Evolutionary conservation across 1,284 basidiomycete genomes (phyloP).

Genomic region (Cutaneotrichosporon sp.): DNA sequence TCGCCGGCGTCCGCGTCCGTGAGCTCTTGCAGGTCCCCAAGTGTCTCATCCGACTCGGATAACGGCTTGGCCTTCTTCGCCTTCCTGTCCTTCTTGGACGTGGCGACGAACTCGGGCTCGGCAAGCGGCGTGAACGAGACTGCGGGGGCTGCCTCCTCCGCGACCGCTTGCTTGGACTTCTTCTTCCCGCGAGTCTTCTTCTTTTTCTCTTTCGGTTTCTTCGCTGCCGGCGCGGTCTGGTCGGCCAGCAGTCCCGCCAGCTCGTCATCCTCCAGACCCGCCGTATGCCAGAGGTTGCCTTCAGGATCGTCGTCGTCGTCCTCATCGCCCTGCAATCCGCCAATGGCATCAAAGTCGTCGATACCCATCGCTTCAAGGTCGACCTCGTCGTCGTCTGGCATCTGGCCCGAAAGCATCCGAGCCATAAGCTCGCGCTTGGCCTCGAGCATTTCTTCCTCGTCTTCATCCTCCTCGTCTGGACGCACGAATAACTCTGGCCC

Average conservation of each 20-base stretch:
- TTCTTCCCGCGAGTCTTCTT: conserved; percentile 25
- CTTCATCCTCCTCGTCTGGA: conserved; percentile 37
- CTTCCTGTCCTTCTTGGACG: conserved; percentile 26
- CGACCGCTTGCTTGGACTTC: conserved; percentile 41
- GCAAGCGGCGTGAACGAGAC: conserved; percentile 29
- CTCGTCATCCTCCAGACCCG: conserved; percentile 42
- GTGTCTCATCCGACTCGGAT: conserved; percentile 55
- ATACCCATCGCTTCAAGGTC: conserved; percentile 6
- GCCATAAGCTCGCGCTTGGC: conserved; percentile 25
- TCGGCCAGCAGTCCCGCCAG: conserved; percentile 37
- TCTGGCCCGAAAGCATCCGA: conserved; percentile 18
- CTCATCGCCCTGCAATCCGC: conserved; percentile 14
- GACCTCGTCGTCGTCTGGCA: conserved; percentile 11
- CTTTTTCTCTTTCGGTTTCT: conserved; percentile 24
- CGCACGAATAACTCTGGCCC: conserved; percentile 33
- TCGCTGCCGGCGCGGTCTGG: conserved; percentile 14
- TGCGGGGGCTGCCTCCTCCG: conserved; percentile 8
- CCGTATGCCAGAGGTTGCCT: conserved; percentile 35
- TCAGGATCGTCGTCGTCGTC: conserved; percentile 17
- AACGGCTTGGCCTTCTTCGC: conserved; percentile 25
- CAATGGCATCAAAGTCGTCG: conserved; percentile 1
- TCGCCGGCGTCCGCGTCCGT: conserved; percentile 68
- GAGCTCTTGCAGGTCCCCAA: conserved; percentile 69
- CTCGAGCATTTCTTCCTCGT: conserved; percentile 28
- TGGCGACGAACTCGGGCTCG: conserved; percentile 31